Conservation (phyloP, 2,329 filamentous ascomycete genomes). For the Nigrograna mackinnonii region DNA sequence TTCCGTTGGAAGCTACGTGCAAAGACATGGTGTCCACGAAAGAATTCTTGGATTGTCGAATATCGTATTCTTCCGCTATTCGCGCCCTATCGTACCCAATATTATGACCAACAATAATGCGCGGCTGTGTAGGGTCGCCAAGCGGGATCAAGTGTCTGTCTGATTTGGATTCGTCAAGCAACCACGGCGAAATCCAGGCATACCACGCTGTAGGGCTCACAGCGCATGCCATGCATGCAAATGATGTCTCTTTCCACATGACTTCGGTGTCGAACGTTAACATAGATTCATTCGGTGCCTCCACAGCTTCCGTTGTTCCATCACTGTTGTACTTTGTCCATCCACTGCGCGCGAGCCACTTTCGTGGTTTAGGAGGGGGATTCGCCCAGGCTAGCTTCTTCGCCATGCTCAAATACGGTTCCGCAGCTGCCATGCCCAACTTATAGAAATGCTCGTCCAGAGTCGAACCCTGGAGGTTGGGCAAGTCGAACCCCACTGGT, state of each 20-base stretch:
- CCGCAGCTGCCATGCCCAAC: conserved; percentile 82
- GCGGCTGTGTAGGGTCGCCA: conserved; percentile 72
- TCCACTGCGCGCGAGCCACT: conserved; percentile 80
- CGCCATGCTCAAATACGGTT: conserved; percentile 77
- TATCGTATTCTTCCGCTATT: conserved; percentile 83
- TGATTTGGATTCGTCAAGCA: conserved; percentile 78
- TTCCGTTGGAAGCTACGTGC: conserved; percentile 96
- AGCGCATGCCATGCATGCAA: conserved; percentile 96
- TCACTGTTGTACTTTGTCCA: conserved; percentile 92
- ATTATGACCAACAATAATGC: conserved; percentile 91
- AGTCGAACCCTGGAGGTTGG: conserved; percentile 74
- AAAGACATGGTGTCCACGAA: conserved; percentile 98
- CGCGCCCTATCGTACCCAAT: conserved; percentile 92
- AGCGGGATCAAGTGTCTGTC: conserved; percentile 84
- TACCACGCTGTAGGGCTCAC: conserved; percentile 92
- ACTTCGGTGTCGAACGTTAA: conserved; percentile 96
- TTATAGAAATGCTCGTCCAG: conserved; percentile 94
- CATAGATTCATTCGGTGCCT: conserved; percentile 77
- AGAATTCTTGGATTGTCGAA: conserved; percentile 79
- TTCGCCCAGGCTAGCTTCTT: conserved; percentile 71
- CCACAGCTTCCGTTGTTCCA: conserved; percentile 71
- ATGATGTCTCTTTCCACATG: conserved; percentile 90
- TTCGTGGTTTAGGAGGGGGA: conserved; percentile 63
- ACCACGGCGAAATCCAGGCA: conserved; percentile 94
- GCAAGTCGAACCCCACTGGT: conserved; percentile 86